Percentiles rank a stretch among this genome's conserved stretches.
Conservation (phyloP, 2,329 filamentous ascomycete genomes). For the Daldinia sp. region DNA sequence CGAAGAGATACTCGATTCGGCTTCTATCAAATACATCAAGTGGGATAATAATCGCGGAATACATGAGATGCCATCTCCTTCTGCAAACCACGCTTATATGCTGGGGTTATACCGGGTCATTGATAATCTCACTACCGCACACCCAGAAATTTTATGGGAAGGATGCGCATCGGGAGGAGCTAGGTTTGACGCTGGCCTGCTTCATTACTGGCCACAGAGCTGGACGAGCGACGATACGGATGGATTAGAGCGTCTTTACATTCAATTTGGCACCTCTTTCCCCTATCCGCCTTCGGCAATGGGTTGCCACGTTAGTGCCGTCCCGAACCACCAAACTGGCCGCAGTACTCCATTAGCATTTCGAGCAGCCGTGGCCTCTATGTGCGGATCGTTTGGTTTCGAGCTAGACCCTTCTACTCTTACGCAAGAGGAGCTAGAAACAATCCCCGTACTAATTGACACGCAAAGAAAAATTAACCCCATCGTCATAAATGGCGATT, state of each 20-base stretch:
- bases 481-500: conserved; percentile 64
- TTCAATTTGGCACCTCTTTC: conserved; percentile 70
- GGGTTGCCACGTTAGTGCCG: conserved; percentile 70
- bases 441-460: conserved; percentile 62
- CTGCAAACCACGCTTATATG: conserved; percentile 66
- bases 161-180: conserved; percentile 72
- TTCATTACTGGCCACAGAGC: conserved; percentile 71
- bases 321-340: conserved; percentile 65
- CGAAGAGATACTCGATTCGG: conserved; percentile 60
- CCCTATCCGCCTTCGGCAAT: conserved; percentile 70
- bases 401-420: conserved; percentile 67
- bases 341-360: conserved; percentile 66
- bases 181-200: conserved; percentile 68
- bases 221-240: conserved; percentile 74
- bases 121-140: conserved; percentile 64
- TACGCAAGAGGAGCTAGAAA: conserved; percentile 57
- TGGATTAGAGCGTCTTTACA: conserved; percentile 65
- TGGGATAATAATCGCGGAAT: conserved; percentile 75
- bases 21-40: conserved; percentile 68
- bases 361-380: conserved; percentile 72
- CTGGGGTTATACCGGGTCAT: conserved; percentile 70
- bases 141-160: conserved; percentile 71
- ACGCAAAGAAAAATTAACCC: conserved; percentile 66
- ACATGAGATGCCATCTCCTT: conserved; percentile 64
- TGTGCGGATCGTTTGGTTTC: conserved; percentile 73